Evolutionary conservation across 257 asterid genomes (phyloP), one percentile per base, ranked within the genome.

Genomic region (Capsicum baccatum): DNA sequence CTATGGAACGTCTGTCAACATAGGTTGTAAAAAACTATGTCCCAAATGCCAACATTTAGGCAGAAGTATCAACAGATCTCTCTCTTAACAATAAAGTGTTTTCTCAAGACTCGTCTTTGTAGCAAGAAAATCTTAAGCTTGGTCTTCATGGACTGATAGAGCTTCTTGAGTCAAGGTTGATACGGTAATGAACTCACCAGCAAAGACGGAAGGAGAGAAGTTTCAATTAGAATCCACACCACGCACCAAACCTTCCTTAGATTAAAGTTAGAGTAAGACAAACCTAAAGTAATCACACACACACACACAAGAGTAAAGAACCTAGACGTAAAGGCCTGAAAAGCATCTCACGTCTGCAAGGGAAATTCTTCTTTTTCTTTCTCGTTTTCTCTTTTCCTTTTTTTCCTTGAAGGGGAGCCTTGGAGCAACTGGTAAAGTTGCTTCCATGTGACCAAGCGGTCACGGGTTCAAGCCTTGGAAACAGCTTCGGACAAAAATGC

Each of bases 241-340:
- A 50, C 47, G 33, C 58, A 71, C 39, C 58, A 71, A 48, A 47
- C 11, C n/a, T 62, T 71, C 39, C 55, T n/a, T 2, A 6, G 59
- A 44, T 71, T 71, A 44, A 71, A 71, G 16, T 71, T 47, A 71
- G 17, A 71, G 58, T 71, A 71, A n/a, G 58, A 71, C 37, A 71
- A 71, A 47, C 58, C 58, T n/a, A 47, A 11, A 71, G 10, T 11
- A 71, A 19, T n/a, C 39, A 14, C 4, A 58, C 0, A 58, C 4
- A 58, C 4, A 57, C 33, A 26, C 33, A 26, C 33, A 26, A 26
- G 57, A 9, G 57, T 71, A 71, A 71, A 47, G 17, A 47, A 47
- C 42, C 80, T n/a, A 47, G 17, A 71, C 6, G 80, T 47, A n/a
- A 47, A 71, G n/a, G 58, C 58, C 58, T n/a, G 13, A 37, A 74